Percentiles rank a stretch among this genome's conserved stretches.
Conservation (phyloP, 768 basidiomycete species). For the Lactarius sanguifluus region DNA sequence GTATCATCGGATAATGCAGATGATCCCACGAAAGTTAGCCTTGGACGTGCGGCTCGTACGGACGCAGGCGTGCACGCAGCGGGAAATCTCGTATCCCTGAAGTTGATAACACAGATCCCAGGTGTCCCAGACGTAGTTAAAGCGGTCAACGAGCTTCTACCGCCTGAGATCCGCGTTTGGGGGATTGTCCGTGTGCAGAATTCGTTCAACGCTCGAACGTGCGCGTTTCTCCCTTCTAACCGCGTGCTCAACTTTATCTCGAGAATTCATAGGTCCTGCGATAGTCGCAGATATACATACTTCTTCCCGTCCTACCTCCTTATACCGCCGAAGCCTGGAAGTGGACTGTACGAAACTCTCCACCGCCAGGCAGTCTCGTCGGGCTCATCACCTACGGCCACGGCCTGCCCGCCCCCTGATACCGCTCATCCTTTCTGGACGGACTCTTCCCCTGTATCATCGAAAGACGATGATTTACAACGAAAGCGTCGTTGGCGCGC, state of each 20-base stretch:
- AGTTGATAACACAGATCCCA: constrained; percentile 79
- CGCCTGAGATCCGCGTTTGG: constrained; percentile 93
- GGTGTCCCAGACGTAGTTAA: constrained; percentile 67
- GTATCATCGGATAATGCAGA: constrained; percentile 94
- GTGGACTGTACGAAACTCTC: constrained; percentile 54
- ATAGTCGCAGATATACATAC: constrained; percentile 97
- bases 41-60: constrained; percentile 89
- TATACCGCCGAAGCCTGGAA: constrained; percentile 81
- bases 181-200: constrained; percentile 76
- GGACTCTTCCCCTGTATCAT: constrained; percentile 37
- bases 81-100: constrained; percentile 89
- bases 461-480: constrained; percentile 56
- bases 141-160: constrained; percentile 83
- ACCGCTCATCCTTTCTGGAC: constrained; percentile 64
- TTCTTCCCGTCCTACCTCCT: constrained; percentile 93
- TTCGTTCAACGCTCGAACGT: constrained; percentile 81
- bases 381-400: constrained; percentile 19
- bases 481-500: constrained; percentile 75
- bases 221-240: constrained; percentile 26
- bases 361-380: constrained; percentile 36
- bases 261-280: constrained; percentile 66
- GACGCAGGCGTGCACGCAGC: constrained; percentile 98
- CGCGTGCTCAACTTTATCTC: constrained; percentile 8
- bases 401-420: constrained; percentile 26
- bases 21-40: constrained; percentile 84